These are phyloP conservation scores for Malus sylvestris DNA, from an alignment of 306 rosid genomes.

Conservation along the genomic window DNA sequence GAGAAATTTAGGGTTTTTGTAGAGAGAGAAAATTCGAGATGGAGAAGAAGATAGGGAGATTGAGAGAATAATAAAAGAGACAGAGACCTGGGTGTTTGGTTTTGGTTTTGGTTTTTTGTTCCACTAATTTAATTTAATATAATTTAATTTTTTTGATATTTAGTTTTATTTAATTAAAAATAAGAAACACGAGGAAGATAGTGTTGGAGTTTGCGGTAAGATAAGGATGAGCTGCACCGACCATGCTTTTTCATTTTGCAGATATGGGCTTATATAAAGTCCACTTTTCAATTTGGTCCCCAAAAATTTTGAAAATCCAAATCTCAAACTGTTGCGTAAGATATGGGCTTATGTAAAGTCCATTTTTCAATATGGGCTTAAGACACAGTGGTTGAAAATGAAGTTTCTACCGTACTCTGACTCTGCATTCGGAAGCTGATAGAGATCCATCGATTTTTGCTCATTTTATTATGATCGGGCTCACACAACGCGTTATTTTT, in stretches of 20 bases:
- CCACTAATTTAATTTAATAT: no score
- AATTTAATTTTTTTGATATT: no score
- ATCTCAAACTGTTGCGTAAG: not conserved
- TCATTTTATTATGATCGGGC: no score
- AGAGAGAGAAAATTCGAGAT: not conserved
- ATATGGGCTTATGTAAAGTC: no score
- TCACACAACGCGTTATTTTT: rapidly evolving
- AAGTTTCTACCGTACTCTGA: no score
- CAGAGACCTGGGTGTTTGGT: not conserved
- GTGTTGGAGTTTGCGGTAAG: conserved; percentile 6
- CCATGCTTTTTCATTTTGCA: conserved; percentile 23
- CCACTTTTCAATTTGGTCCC: not conserved
- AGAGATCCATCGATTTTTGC: no score
- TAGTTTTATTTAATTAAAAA: not conserved
- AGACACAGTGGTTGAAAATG: no score
- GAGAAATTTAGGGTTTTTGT: not conserved
- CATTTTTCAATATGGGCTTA: no score
- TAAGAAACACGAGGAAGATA: conserved; percentile 7
- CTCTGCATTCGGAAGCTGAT: no score
- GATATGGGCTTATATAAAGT: not conserved
- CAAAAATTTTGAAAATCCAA: not conserved
- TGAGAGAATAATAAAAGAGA: conserved; percentile 10
- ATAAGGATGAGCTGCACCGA: conserved; percentile 35
- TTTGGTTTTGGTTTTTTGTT: not conserved
- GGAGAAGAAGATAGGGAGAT: not conserved